Evolutionary conservation across 768 basidiomycete species (phyloP).

Genomic region (Daedalea quercina): DNA sequence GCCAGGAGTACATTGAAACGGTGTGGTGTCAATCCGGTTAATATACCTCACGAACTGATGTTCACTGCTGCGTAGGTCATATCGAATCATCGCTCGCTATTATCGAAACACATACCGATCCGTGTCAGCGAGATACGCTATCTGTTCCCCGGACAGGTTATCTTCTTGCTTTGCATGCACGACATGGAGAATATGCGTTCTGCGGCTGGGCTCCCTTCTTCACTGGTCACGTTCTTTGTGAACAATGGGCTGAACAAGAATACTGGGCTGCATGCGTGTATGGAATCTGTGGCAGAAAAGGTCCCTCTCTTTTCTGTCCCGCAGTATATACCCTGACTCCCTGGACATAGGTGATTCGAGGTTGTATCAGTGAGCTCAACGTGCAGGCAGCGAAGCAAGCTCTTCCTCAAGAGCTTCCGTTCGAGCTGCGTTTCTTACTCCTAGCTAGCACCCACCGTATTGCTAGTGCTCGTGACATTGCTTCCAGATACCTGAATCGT

Average conservation of each 20-base stretch:
- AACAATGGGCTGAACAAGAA: constrained; percentile 81
- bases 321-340: no score
- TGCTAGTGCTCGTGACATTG: constrained; percentile 73
- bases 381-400: constrained; percentile 73
- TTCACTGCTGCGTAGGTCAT: constrained; percentile 45
- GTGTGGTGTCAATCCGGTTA: constrained; percentile 30
- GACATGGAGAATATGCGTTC: constrained; percentile 88
- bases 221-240: constrained; percentile 79
- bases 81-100: constrained; percentile 52
- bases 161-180: constrained; percentile 80
- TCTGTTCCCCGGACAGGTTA: constrained; percentile 75
- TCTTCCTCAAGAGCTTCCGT: constrained; percentile 58
- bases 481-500: constrained; percentile 76
- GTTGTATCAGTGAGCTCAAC: constrained; percentile 66
- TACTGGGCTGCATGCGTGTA: constrained; percentile 57
- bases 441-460: constrained; percentile 78
- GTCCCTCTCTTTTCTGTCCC: constrained; percentile 27
- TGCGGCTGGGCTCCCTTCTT: constrained; percentile 70
- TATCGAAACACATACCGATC: constrained; percentile 61
- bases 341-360: constrained; percentile 61
- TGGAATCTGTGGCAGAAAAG: constrained; percentile 86
- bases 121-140: constrained; percentile 64
- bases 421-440: constrained; percentile 71
- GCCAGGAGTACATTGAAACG: constrained; percentile 76
- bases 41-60: neutral